A percentile compares a stretch with the other conserved stretches of the same genome.
Evolutionary conservation across 176 grass and related monocot genomes (phyloP).

Genomic region (Chloris gayana): DNA sequence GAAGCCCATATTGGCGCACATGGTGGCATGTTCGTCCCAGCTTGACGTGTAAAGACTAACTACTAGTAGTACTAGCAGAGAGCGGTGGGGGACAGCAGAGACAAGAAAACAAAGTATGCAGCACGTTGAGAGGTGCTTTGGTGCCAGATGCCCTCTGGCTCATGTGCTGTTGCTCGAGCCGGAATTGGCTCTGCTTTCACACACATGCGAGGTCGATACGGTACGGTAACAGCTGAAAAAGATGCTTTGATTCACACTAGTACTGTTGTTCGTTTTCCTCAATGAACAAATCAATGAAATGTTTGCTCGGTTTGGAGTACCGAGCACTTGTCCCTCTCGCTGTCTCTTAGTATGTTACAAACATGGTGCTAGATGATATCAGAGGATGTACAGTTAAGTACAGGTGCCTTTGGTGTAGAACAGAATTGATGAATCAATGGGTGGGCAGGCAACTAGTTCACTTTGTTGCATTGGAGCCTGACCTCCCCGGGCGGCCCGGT

Average conservation of each 20-base stretch:
- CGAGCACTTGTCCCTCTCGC: not conserved
- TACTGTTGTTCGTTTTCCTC: not conserved
- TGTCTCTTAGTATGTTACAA: constrained; percentile 32
- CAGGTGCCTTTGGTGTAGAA: not conserved
- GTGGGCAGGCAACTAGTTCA: constrained; percentile 19
- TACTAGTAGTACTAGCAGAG: not conserved
- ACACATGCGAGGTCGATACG: not conserved
- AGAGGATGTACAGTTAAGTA: constrained; percentile 26
- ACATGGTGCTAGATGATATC: not conserved
- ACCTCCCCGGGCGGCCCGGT: constrained; percentile 48
- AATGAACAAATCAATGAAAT: not conserved
- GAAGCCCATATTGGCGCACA: constrained; percentile 32
- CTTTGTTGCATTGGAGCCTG: constrained; percentile 40
- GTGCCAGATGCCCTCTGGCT: constrained; percentile 10
- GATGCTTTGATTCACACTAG: not conserved
- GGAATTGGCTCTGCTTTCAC: constrained; percentile 11
- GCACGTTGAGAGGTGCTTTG: constrained; percentile 1
- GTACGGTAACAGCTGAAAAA: too few relatives aligned
- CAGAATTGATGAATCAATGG: not conserved
- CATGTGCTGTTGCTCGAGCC: not conserved
- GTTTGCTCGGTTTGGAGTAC: not conserved
- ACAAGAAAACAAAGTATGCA: constrained; percentile 24
- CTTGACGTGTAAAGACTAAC: constrained; percentile 2
- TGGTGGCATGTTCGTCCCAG: constrained; percentile 42
- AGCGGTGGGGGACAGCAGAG: not conserved